Evolutionary conservation across 805 yeast species (phyloP).

Genomic region (Monosporozyma unispora): DNA sequence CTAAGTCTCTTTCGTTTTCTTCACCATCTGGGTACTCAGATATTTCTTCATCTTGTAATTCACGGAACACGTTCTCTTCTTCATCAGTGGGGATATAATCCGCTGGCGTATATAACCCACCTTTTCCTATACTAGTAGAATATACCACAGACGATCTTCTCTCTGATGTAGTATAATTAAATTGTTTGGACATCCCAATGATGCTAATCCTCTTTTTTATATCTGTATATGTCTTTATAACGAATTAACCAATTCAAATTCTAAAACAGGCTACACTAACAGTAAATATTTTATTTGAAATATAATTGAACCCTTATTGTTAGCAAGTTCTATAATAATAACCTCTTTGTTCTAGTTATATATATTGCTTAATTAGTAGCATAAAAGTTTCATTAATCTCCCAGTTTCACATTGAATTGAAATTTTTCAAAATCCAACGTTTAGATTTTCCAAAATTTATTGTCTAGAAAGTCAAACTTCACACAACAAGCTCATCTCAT

Average conservation of each 20-base stretch:
- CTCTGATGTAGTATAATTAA: slow-evolving; percentile 21
- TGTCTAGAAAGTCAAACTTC: background rate
- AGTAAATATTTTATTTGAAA: too few relatives aligned
- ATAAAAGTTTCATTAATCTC: background rate
- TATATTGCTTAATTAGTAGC: background rate
- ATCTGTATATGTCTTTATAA: too few relatives aligned
- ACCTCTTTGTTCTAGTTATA: background rate
- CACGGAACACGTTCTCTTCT: slow-evolving; percentile 8
- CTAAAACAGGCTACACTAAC: too few relatives aligned
- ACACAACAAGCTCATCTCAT: background rate
- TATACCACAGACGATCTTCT: slow-evolving; percentile 27
- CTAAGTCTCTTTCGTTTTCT: slow-evolving; percentile 2
- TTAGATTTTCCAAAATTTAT: background rate
- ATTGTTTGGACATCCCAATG: slow-evolving; percentile 16
- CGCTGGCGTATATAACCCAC: slow-evolving; percentile 25
- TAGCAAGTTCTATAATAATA: background rate
- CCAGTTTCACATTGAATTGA: background rate
- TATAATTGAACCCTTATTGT: too few relatives aligned
- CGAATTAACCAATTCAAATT: too few relatives aligned
- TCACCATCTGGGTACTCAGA: background rate
- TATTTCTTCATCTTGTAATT: slow-evolving; percentile 5
- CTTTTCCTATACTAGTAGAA: slow-evolving; percentile 29
- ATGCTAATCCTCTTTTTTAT: too few relatives aligned
- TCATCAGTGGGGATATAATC: slow-evolving; percentile 21
- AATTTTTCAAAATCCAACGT: background rate